phyloP scores from a whole-genome alignment of 2,329 filamentous ascomycete species.

The Apiospora koreana region DNA sequence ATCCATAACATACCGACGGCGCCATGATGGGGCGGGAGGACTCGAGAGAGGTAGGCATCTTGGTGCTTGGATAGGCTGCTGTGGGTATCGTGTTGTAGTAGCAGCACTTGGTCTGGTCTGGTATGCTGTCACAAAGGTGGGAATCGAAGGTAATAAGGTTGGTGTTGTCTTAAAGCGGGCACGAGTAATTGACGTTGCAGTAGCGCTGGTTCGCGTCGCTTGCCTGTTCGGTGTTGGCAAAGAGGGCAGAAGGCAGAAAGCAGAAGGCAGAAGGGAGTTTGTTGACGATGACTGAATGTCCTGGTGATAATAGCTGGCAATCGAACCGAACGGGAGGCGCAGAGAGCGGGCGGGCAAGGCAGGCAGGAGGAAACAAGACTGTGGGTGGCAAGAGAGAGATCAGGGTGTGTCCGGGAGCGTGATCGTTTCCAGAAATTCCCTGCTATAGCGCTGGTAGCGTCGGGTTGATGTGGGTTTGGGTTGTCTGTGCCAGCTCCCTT shows the following conservation, averaged over 20 bases:
- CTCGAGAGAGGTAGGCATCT: slow-evolving; percentile 60
- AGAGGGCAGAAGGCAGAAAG: background rate
- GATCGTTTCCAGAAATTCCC: slow-evolving; percentile 1
- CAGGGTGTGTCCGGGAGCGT: background rate
- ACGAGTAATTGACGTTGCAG: slow-evolving; percentile 9
- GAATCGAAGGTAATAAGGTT: slow-evolving; percentile 1
- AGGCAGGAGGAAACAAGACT: no score
- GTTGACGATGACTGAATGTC: background rate
- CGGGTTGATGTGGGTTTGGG: slow-evolving; percentile 1
- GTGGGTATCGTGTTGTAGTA: background rate
- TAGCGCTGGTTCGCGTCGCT: background rate
- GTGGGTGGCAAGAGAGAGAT: no score
- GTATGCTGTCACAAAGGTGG: slow-evolving; percentile 8
- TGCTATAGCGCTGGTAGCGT: slow-evolving; percentile 7
- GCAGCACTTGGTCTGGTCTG: background rate
- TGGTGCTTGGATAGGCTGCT: slow-evolving; percentile 13
- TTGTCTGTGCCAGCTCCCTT: slow-evolving; percentile 6
- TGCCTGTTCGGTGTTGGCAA: background rate
- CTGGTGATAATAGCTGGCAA: no score
- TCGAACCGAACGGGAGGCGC: no score
- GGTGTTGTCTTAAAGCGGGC: background rate
- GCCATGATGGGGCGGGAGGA: slow-evolving; percentile 65
- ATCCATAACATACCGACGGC: slow-evolving; percentile 53
- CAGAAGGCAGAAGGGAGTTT: no score
- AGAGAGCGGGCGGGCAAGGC: no score